A percentile compares a stretch with the other conserved stretches of the same genome.
phyloP scores from a whole-genome alignment of 805 yeast genomes.

The Saccharomycopsis selenospora region DNA sequence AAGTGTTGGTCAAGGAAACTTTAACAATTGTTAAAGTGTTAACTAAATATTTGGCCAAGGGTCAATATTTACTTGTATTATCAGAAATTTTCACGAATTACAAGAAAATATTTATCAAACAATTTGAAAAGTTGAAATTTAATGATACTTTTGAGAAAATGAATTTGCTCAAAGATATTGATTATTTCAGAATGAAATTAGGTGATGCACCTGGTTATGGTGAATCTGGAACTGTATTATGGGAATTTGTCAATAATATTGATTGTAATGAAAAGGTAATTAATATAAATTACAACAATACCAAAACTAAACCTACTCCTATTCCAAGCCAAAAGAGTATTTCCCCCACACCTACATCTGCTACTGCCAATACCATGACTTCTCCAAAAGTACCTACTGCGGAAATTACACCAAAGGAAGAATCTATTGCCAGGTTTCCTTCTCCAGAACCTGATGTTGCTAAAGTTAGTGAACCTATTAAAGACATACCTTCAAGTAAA shows the following conservation, averaged over 20 bases:
- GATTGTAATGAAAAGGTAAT: slow-evolving; percentile 21
- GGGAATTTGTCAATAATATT: slow-evolving; percentile 51
- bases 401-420: background rate
- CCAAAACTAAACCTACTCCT: no score
- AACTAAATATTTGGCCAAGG: slow-evolving; percentile 47
- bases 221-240: slow-evolving; percentile 52
- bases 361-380: background rate
- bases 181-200: slow-evolving; percentile 55
- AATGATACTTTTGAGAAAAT: slow-evolving; percentile 48
- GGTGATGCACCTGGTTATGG: slow-evolving; percentile 54
- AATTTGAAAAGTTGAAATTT: slow-evolving; percentile 40
- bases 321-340: no score
- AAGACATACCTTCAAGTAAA: background rate
- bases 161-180: slow-evolving; percentile 50
- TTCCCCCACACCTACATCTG: no score
- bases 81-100: slow-evolving; percentile 41
- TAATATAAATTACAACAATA: slow-evolving; percentile 6
- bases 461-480: background rate
- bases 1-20: slow-evolving; percentile 57
- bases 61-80: slow-evolving; percentile 35
- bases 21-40: slow-evolving; percentile 55
- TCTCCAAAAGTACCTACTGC: background rate
- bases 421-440: background rate
- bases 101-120: slow-evolving; percentile 47
- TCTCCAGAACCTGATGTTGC: background rate